These are phyloP conservation scores for Dichomitus squalens DNA, from an alignment of 1,284 basidiomycete species.

Conservation along the genomic window DNA sequence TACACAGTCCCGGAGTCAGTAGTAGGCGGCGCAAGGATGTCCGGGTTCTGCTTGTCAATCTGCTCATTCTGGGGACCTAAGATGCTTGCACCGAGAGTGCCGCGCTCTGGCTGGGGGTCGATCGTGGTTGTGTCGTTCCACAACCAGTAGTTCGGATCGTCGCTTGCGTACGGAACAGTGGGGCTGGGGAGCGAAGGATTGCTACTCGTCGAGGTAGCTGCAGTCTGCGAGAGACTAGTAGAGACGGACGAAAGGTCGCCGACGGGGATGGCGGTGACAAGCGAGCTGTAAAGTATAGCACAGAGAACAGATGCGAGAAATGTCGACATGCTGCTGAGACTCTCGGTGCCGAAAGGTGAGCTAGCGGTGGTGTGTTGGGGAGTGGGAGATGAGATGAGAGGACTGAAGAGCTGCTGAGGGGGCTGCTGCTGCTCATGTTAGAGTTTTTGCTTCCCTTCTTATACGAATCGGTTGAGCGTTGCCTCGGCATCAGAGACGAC, in stretches of 20 bases:
- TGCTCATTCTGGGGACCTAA: slow-evolving; percentile 55
- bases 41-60: slow-evolving; percentile 57
- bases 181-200: slow-evolving; percentile 9
- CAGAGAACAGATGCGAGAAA: slow-evolving; percentile 14
- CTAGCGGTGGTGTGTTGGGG: not conserved
- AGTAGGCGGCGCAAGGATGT: slow-evolving; percentile 60
- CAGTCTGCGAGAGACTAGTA: not conserved
- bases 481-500: not conserved
- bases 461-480: not conserved
- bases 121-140: slow-evolving; percentile 29
- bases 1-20: slow-evolving; percentile 65
- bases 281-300: slow-evolving; percentile 16
- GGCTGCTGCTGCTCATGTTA: not conserved
- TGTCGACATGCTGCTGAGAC: slow-evolving; percentile 6
- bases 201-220: slow-evolving; percentile 8
- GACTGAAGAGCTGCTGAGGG: slow-evolving; percentile 3
- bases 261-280: slow-evolving; percentile 13
- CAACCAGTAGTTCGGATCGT: slow-evolving; percentile 52
- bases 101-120: slow-evolving; percentile 38
- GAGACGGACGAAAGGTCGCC: not conserved
- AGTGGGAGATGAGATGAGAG: not conserved
- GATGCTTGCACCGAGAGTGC: slow-evolving; percentile 49
- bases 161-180: slow-evolving; percentile 41
- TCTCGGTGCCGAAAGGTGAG: not conserved
- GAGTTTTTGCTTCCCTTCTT: not conserved